phyloP scores from a whole-genome alignment of 352 stramenopile genomes.

The Pythium rishiriense region DNA sequence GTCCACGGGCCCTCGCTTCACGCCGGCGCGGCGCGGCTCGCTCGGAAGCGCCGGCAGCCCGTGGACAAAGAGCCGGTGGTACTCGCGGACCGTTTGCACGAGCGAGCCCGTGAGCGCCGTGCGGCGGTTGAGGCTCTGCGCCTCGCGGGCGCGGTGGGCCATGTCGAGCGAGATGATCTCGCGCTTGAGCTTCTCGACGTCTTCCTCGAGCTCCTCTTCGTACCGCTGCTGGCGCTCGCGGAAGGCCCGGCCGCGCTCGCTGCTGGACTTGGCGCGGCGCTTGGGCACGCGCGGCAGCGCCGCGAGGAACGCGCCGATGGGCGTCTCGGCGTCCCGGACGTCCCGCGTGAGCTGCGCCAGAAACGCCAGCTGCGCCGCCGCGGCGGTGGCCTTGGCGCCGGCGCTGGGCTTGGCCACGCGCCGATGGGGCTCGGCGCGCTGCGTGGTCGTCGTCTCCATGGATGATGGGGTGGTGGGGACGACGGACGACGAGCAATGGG shows the following conservation, averaged over 20 bases:
- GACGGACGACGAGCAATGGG: too few species aligned
- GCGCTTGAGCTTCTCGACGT: neutral
- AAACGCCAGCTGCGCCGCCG: conserved; percentile 3
- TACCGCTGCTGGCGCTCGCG: conserved; percentile 18
- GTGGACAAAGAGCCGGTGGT: conserved; percentile 23
- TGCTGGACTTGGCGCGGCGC: conserved; percentile 21
- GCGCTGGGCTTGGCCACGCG: neutral
- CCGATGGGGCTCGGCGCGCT: neutral
- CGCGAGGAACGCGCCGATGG: conserved; percentile 24
- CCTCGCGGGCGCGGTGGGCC: conserved; percentile 2
- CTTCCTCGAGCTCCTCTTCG: conserved; percentile 14
- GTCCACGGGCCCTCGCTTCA: conserved; percentile 5
- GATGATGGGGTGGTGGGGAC: too few species aligned
- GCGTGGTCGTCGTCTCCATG: neutral
- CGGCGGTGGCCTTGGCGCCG: neutral
- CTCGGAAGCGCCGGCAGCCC: conserved; percentile 8
- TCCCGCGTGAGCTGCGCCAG: conserved; percentile 17
- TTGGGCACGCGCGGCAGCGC: conserved; percentile 8
- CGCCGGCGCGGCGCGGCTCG: neutral
- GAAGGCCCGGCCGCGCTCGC: conserved; percentile 20
- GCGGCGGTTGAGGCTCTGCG: conserved; percentile 5
- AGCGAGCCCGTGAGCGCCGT: conserved; percentile 15
- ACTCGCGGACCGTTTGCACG: conserved; percentile 18
- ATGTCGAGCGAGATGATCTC: conserved; percentile 17
- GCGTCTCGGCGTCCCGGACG: conserved; percentile 9